Conservation (phyloP, 257 asterid species). For the Cruciata laevipes region DNA sequence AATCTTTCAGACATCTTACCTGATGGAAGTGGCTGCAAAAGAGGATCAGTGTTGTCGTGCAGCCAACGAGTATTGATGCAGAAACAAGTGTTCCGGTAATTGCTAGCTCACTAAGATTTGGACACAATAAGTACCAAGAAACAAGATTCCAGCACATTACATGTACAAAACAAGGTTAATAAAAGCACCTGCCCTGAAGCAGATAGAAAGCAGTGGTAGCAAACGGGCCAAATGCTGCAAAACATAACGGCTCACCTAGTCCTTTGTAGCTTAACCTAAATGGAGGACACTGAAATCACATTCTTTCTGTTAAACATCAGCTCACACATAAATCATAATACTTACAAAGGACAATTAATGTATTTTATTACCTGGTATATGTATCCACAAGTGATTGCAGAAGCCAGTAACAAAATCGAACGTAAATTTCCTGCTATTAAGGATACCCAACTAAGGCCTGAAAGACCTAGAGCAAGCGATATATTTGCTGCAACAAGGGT, state of each 20-base stretch:
- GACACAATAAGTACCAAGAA: constrained; percentile 10
- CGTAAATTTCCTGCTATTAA: constrained; percentile 53
- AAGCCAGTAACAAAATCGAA: constrained; percentile 47
- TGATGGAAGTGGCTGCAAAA: constrained; percentile 96
- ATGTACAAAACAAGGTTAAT: background rate
- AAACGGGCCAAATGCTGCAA: background rate
- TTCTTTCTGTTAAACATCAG: background rate
- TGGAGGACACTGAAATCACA: constrained; percentile 5
- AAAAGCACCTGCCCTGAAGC: constrained; percentile 3
- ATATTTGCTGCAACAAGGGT: constrained; percentile 51
- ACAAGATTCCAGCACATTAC: background rate
- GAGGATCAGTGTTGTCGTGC: constrained; percentile 80
- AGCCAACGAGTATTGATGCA: constrained; percentile 75
- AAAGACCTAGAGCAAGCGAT: constrained; percentile 60
- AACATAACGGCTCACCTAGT: constrained; percentile 1
- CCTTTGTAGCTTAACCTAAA: constrained; percentile 1
- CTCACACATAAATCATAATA: background rate
- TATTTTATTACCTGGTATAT: constrained; percentile 59
- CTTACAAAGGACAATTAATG: background rate
- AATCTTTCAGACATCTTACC: constrained; percentile 28
- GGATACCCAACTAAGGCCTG: constrained; percentile 61
- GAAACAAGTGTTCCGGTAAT: constrained; percentile 55
- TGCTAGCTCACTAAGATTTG: constrained; percentile 39
- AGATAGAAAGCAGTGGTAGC: constrained; percentile 4
- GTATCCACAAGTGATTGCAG: constrained; percentile 68